These are phyloP conservation scores for Spinellus fusiger DNA, from an alignment of 192 early-diverging fungal species.

Conservation along the genomic window DNA sequence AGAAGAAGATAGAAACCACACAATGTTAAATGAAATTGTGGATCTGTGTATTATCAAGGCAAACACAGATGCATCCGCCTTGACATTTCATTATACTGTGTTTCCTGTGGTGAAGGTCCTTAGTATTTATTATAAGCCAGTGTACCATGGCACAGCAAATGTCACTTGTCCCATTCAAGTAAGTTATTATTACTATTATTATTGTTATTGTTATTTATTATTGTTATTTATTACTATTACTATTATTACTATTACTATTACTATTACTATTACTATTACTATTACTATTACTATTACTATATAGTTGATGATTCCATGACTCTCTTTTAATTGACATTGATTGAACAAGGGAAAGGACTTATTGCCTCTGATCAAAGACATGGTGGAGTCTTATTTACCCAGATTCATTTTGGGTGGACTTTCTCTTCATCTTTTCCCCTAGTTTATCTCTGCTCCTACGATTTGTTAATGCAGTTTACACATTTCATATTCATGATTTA, in stretches of 20 bases:
- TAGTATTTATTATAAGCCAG: constrained; percentile 1
- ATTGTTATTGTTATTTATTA: too few species aligned
- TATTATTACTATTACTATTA: too few species aligned
- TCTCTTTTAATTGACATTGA: background rate
- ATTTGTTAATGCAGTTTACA: too few species aligned
- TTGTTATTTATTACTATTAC: too few species aligned
- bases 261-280: too few species aligned
- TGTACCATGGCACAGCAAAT: background rate
- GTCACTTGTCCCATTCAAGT: constrained; percentile 19
- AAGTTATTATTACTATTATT: background rate
- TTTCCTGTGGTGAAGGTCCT: constrained; percentile 3
- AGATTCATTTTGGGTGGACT: background rate
- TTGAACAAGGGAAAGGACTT: background rate
- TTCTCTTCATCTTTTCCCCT: background rate
- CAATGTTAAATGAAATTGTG: constrained; percentile 38
- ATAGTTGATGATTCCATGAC: too few species aligned
- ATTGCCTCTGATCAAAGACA: background rate
- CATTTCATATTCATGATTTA: too few species aligned
- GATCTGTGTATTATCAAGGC: background rate
- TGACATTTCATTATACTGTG: constrained; percentile 8
- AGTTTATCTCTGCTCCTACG: too few species aligned
- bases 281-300: too few species aligned
- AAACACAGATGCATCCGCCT: background rate
- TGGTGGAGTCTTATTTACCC: background rate
- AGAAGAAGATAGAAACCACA: constrained; percentile 20